phyloP scores from a whole-genome alignment of 139 green algal genomes.

The Trebouxia sp. region DNA sequence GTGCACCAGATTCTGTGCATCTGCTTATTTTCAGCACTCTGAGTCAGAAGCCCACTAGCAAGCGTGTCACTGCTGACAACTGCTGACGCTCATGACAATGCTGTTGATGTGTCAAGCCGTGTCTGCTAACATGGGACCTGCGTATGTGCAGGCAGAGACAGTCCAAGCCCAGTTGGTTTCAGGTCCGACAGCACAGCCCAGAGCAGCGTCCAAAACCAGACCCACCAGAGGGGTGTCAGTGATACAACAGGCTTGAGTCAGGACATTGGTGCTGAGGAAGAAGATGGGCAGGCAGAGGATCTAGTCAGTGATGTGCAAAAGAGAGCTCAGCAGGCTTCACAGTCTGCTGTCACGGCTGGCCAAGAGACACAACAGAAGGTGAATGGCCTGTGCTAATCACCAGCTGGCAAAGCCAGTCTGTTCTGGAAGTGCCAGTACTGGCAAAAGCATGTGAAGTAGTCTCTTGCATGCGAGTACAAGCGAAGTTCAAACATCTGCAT shows the following conservation, averaged over 20 bases:
- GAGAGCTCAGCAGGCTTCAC: neutral
- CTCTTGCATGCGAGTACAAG: too few relatives aligned
- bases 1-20: too few relatives aligned
- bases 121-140: too few relatives aligned
- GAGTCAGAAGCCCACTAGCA: too few relatives aligned
- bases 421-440: too few relatives aligned
- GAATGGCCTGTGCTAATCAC: neutral
- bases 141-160: neutral
- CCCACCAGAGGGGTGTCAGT: neutral
- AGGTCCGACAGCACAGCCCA: neutral
- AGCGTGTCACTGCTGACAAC: too few relatives aligned
- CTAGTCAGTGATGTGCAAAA: neutral
- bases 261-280: neutral
- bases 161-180: neutral
- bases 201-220: neutral
- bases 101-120: too few relatives aligned
- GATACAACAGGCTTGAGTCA: neutral
- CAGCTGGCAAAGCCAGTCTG: too few relatives aligned
- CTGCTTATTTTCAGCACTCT: too few relatives aligned
- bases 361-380: slow-evolving; percentile 14
- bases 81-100: neutral
- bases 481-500: too few relatives aligned
- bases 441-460: too few relatives aligned
- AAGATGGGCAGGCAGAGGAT: slow-evolving; percentile 6
- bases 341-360: neutral